Evolutionary conservation across 139 green algal species (phyloP), one percentile per base, ranked within the genome.

Genomic region (Coelastrella sp.): DNA sequence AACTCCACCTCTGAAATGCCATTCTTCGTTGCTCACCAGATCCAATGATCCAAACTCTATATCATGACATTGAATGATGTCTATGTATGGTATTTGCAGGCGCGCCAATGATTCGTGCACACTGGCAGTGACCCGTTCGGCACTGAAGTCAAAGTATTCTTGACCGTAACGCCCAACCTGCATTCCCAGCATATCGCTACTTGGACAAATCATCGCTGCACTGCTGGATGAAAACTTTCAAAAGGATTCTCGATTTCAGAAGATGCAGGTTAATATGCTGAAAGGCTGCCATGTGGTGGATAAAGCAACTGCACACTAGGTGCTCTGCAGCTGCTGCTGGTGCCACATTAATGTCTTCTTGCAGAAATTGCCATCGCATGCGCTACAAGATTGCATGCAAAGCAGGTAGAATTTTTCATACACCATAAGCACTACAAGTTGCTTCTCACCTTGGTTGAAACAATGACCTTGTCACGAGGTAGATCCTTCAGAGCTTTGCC

Each of bases 51-150:
- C 95, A 90, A 99, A 99, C 94, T 99, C 98, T 5, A 99, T 98
- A 92, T 99, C 98, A 85, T 99, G 98, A 82, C 93, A 97, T 66
- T 99, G 96, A 0, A 99, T 94, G 35, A 99, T 86, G 93, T 99
- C 97, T 0, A 99, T 85, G 89, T 98, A 98, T 7, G 92, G 57
- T 15, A 98, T 49, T 72, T 96, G 91, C 72, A 99, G 93, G 20
- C 97, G 92, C 78, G 90, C 49, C 74, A 99, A 91, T 0, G 92
- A 96, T 91, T 99, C 97, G 0, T 92, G 75, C 78, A 99, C 94
- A 27, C 94, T 97, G 27, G 72, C 66, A 0, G 92, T 97, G 0
- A 99, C 94, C 11, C 96, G 93, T 27, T 95, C 93, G 1, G 95
- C 96, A 82, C 85, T 95, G 92, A 99, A 99, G 87, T 99, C 96